Conservation (phyloP, 805 yeast species). For the Phaffomyces thermotolerans region DNA sequence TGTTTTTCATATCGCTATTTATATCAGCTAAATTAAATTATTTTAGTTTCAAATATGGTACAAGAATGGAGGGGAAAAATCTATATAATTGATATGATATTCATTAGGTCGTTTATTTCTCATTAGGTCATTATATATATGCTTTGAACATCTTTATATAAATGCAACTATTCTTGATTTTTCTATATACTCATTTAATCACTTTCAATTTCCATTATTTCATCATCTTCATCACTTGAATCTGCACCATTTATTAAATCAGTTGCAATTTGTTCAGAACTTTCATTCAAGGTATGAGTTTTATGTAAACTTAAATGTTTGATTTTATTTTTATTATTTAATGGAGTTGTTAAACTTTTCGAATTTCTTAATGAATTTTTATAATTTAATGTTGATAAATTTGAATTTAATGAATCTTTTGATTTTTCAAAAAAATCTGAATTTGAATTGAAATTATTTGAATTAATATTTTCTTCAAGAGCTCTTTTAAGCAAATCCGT, state of each 20-base stretch:
- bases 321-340: conserved; percentile 22
- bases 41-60: no score
- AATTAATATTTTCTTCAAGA: conserved; percentile 45
- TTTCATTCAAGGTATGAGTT: conserved; percentile 12
- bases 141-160: no score
- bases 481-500: conserved; percentile 77
- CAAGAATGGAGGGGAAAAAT: no score
- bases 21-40: no score
- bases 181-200: no score
- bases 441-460: not conserved
- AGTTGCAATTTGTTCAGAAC: conserved; percentile 20
- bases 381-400: conserved; percentile 24
- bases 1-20: no score
- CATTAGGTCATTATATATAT: no score
- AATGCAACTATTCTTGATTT: no score
- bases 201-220: conserved; percentile 52
- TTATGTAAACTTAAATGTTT: not conserved
- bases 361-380: conserved; percentile 8
- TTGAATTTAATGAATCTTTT: conserved; percentile 21
- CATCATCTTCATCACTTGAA: conserved; percentile 45
- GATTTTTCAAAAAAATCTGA: conserved; percentile 24
- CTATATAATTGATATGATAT: no score
- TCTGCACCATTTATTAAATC: conserved; percentile 25
- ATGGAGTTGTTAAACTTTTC: conserved; percentile 17
- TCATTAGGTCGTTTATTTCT: no score